These are phyloP conservation scores for Alternaria sp. DNA, from an alignment of 2,329 filamentous ascomycete species.

Conservation along the genomic window DNA sequence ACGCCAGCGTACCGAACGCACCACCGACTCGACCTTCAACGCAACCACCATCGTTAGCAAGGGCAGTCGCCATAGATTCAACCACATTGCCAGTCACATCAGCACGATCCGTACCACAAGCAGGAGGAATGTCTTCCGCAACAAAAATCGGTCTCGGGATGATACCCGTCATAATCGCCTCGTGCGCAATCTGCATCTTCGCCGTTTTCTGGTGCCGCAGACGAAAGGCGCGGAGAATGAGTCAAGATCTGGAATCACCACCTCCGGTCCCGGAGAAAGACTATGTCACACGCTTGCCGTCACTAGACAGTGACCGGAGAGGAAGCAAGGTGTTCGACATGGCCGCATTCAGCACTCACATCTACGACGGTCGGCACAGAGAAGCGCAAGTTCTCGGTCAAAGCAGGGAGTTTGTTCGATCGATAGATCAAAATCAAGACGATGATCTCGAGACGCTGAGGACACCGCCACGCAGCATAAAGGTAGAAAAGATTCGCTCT, in stretches of 20 bases:
- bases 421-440: not conserved
- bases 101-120: not conserved
- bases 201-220: conserved; percentile 30
- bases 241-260: not conserved
- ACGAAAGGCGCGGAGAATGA: conserved; percentile 13
- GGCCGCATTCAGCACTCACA: conserved; percentile 28
- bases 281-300: conserved; percentile 12
- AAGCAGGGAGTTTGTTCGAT: not conserved
- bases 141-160: conserved; percentile 37
- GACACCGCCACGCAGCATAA: conserved; percentile 6
- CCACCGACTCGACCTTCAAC: not conserved
- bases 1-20: not conserved
- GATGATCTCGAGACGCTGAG: conserved; percentile 1
- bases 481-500: conserved; percentile 1
- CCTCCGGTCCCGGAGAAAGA: conserved; percentile 27
- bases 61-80: not conserved
- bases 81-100: not conserved
- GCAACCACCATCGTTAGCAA: not conserved
- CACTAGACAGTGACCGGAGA: conserved; percentile 16
- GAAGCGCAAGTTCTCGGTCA: conserved; percentile 10
- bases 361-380: conserved; percentile 6
- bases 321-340: conserved; percentile 32
- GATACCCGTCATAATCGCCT: conserved; percentile 30
- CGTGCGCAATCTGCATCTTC: conserved; percentile 26
- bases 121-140: conserved; percentile 11